These are phyloP conservation scores for Pichia sp. DNA, from an alignment of 1,139 yeast genomes.

Conservation along the genomic window DNA sequence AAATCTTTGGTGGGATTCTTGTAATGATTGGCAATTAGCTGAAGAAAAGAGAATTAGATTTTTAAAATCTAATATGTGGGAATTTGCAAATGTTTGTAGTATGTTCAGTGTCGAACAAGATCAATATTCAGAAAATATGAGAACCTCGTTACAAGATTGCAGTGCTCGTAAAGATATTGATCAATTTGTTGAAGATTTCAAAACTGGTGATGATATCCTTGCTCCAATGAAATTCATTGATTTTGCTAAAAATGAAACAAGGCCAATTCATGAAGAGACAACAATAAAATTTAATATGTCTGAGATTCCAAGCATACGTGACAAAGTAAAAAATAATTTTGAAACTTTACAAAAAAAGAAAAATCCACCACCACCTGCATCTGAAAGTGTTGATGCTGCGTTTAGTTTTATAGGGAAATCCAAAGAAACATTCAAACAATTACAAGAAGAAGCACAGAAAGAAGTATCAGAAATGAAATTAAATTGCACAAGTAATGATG, in stretches of 20 bases:
- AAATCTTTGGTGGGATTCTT: conserved; percentile 69
- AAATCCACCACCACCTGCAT: conserved; percentile 30
- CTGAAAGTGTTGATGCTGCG: conserved; percentile 21
- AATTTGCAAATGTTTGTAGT: conserved; percentile 71
- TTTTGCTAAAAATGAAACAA: conserved; percentile 36
- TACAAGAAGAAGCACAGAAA: conserved; percentile 24
- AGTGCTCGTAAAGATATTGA: conserved; percentile 57
- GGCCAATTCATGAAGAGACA: conserved; percentile 17
- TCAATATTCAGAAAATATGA: conserved; percentile 63
- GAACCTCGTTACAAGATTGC: conserved; percentile 63
- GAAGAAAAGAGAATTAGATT: conserved; percentile 77
- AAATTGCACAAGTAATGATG: conserved; percentile 1
- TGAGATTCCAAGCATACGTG: conserved; percentile 10
- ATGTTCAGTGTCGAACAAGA: conserved; percentile 76
- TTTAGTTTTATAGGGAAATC: conserved; percentile 23
- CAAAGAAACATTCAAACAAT: conserved; percentile 25
- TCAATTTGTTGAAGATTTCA: conserved; percentile 47
- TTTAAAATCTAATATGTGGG: conserved; percentile 74
- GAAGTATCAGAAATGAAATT: conserved; percentile 17
- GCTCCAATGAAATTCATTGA: conserved; percentile 52
- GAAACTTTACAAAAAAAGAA: conserved; percentile 17
- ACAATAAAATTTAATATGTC: conserved; percentile 11
- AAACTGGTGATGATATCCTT: conserved; percentile 62
- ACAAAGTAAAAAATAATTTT: neutral
- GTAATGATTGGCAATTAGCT: conserved; percentile 64